These are phyloP conservation scores for Lactarius pseudohatsudake DNA, from an alignment of 768 basidiomycete genomes.

Conservation along the genomic window DNA sequence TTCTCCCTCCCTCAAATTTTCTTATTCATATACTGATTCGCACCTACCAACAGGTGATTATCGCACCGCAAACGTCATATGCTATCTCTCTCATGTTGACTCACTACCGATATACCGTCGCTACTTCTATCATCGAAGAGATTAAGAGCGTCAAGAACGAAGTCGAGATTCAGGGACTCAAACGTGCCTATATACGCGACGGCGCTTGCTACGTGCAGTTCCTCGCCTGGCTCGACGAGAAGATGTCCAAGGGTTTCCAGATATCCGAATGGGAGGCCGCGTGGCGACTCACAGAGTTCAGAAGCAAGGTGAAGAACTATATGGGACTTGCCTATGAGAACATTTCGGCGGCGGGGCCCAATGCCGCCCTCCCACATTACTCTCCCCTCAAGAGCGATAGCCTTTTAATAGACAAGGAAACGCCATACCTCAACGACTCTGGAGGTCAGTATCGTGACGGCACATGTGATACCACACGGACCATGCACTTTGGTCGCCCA, in stretches of 20 bases:
- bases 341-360: slow-evolving; percentile 86
- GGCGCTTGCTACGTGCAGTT: slow-evolving; percentile 83
- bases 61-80: slow-evolving; percentile 73
- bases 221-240: slow-evolving; percentile 88
- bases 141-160: slow-evolving; percentile 90
- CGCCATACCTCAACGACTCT: slow-evolving; percentile 92
- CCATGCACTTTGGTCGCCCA: slow-evolving; percentile 84
- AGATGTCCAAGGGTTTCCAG: slow-evolving; percentile 70
- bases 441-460: slow-evolving; percentile 90
- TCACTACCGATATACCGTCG: slow-evolving; percentile 74
- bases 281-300: slow-evolving; percentile 75
- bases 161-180: slow-evolving; percentile 79
- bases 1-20: slow-evolving; percentile 1
- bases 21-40: not conserved
- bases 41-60: slow-evolving; percentile 49
- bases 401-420: slow-evolving; percentile 73
- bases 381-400: slow-evolving; percentile 64
- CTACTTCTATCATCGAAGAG: slow-evolving; percentile 66
- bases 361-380: slow-evolving; percentile 96
- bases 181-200: slow-evolving; percentile 84
- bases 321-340: slow-evolving; percentile 88
- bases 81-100: slow-evolving; percentile 86
- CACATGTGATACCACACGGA: slow-evolving; percentile 83
- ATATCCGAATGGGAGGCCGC: slow-evolving; percentile 94
- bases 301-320: slow-evolving; percentile 68